phyloP scores from a whole-genome alignment of 257 asterid genomes.

The Solanum lycopersicoides region DNA sequence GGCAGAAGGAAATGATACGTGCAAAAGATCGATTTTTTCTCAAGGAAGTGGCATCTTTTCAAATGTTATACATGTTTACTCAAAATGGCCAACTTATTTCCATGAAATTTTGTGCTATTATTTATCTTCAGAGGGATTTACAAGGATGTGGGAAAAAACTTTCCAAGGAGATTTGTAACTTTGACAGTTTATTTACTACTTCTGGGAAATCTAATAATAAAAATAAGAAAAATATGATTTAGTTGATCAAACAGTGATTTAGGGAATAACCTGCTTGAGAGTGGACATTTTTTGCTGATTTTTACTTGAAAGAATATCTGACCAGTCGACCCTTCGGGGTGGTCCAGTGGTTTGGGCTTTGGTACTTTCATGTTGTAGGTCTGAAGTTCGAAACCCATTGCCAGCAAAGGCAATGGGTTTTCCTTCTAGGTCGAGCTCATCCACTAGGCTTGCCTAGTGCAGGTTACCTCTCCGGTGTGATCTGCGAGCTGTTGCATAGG shows the following conservation, averaged over 20 bases:
- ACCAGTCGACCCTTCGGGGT: neutral
- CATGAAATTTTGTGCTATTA: neutral
- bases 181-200: neutral
- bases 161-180: neutral
- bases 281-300: neutral
- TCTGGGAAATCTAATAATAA: neutral
- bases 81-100: neutral
- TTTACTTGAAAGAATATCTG: neutral
- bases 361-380: neutral
- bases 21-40: neutral
- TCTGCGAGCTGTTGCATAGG: neutral
- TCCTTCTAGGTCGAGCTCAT: neutral
- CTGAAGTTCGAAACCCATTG: neutral
- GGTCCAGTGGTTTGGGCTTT: neutral
- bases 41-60: neutral
- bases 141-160: neutral
- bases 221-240: neutral
- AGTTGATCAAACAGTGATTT: neutral
- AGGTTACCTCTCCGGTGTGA: neutral
- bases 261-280: neutral
- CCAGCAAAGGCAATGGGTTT: neutral
- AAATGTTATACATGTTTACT: neutral
- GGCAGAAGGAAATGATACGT: neutral
- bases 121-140: neutral
- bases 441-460: neutral